phyloP scores from a whole-genome alignment of 345 rosid species.

The Sonneratia caseolaris region DNA sequence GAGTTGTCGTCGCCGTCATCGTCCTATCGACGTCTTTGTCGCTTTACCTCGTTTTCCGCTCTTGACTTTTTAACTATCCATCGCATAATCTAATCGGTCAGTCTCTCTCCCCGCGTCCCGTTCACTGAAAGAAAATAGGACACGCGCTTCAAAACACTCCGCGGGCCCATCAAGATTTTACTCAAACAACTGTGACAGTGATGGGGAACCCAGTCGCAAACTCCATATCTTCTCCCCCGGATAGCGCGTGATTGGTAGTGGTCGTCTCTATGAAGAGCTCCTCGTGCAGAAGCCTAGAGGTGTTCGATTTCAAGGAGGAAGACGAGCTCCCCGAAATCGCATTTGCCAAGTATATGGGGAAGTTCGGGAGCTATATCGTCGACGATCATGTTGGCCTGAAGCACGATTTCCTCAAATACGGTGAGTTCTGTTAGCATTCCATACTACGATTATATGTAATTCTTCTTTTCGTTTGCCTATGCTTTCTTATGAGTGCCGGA shows the following conservation, averaged over 20 bases:
- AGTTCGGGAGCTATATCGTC: constrained; percentile 50
- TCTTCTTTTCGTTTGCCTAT: too few species aligned
- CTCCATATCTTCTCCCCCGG: neutral
- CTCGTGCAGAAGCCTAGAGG: constrained; percentile 22
- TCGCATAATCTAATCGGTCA: neutral
- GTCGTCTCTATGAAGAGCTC: constrained; percentile 36
- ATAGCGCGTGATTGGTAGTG: neutral
- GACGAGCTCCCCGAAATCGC: constrained; percentile 49
- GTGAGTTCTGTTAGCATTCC: constrained; percentile 23
- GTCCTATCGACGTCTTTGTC: too few species aligned
- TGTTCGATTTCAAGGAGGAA: constrained; percentile 63
- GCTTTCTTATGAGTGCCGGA: too few species aligned
- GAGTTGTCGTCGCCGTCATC: too few species aligned
- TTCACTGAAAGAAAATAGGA: constrained; percentile 1
- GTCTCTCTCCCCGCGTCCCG: neutral
- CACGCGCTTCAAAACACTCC: neutral
- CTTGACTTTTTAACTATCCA: neutral
- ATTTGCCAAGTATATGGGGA: constrained; percentile 31
- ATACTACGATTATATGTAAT: too few species aligned
- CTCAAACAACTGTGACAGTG: neutral
- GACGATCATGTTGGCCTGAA: constrained; percentile 29
- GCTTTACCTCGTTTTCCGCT: neutral
- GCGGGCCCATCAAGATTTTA: neutral
- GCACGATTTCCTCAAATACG: constrained; percentile 36
- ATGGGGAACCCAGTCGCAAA: neutral